Evolutionary conservation across 2,329 filamentous ascomycete species (phyloP).

Genomic region (Thielaviopsis populi): DNA sequence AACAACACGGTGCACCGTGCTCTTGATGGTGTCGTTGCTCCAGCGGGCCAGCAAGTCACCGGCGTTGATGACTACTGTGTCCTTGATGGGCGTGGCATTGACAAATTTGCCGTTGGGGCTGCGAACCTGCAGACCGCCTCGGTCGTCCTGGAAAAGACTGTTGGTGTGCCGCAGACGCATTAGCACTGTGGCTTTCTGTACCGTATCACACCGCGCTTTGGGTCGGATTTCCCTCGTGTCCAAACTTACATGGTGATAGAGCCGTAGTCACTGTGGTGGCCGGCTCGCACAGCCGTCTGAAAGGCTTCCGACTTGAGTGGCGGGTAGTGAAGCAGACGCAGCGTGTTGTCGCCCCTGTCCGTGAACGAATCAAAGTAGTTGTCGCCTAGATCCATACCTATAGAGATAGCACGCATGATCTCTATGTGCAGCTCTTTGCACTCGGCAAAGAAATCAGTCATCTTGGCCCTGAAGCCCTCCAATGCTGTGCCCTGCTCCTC

Average conservation of each 20-base stretch:
- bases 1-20: constrained; percentile 78
- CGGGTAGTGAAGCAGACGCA: constrained; percentile 66
- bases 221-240: background rate
- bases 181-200: background rate
- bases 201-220: background rate
- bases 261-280: constrained; percentile 57
- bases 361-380: constrained; percentile 64
- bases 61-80: constrained; percentile 76
- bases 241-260: constrained; percentile 35
- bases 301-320: constrained; percentile 51
- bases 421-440: constrained; percentile 62
- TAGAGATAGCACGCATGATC: constrained; percentile 70
- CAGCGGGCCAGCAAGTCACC: constrained; percentile 75
- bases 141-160: constrained; percentile 41
- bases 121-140: constrained; percentile 43
- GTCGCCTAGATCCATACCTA: constrained; percentile 61
- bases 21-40: constrained; percentile 85
- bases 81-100: constrained; percentile 66
- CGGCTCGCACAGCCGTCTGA: constrained; percentile 56
- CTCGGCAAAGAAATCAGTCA: constrained; percentile 58
- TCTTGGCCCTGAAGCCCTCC: constrained; percentile 50
- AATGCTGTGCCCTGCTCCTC: constrained; percentile 32
- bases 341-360: constrained; percentile 52
- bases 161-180: background rate
- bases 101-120: constrained; percentile 65